Conservation (phyloP, 768 basidiomycete species). For the Macrocybe gigantea region DNA sequence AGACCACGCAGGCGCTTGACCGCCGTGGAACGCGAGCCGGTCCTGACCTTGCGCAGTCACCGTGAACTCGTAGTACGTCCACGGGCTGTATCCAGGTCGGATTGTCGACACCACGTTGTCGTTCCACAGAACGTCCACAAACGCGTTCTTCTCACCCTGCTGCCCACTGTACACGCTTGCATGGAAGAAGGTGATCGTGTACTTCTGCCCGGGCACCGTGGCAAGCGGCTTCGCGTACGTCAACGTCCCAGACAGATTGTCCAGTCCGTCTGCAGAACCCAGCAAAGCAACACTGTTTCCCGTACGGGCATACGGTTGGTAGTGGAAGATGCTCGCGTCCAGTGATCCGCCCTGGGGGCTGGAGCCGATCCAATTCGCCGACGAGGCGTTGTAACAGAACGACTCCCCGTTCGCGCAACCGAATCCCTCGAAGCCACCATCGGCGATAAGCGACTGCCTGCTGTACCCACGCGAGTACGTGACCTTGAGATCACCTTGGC, state of each 20-base stretch:
- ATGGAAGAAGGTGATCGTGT: slow-evolving; percentile 38
- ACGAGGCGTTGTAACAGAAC: slow-evolving; percentile 35
- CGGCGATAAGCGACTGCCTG: slow-evolving; percentile 29
- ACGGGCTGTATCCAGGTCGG: slow-evolving; percentile 30
- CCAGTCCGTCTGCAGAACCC: slow-evolving; percentile 34
- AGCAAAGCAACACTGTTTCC: slow-evolving; percentile 34
- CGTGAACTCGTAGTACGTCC: slow-evolving; percentile 27
- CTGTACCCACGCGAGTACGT: slow-evolving; percentile 40
- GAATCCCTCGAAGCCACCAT: slow-evolving; percentile 37
- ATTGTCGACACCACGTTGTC: slow-evolving; percentile 25
- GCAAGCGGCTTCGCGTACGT: slow-evolving; percentile 21
- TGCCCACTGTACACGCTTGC: slow-evolving; percentile 30
- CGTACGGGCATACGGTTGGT: slow-evolving; percentile 30
- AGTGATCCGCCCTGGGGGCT: slow-evolving; percentile 26
- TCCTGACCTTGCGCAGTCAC: slow-evolving; percentile 23
- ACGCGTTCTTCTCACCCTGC: slow-evolving; percentile 24
- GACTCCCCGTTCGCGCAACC: slow-evolving; percentile 24
- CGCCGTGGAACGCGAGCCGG: slow-evolving; percentile 26
- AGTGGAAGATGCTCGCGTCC: slow-evolving; percentile 42
- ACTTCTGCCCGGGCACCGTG: slow-evolving; percentile 30
- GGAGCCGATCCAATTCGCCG: slow-evolving; percentile 33
- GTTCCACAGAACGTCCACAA: slow-evolving; percentile 40
- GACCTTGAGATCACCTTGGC: slow-evolving; percentile 36
- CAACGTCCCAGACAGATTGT: slow-evolving; percentile 32
- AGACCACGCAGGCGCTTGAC: slow-evolving; percentile 40